These are phyloP conservation scores for Ganoderma meredithae DNA, from an alignment of 1,284 basidiomycete species.

Conservation along the genomic window DNA sequence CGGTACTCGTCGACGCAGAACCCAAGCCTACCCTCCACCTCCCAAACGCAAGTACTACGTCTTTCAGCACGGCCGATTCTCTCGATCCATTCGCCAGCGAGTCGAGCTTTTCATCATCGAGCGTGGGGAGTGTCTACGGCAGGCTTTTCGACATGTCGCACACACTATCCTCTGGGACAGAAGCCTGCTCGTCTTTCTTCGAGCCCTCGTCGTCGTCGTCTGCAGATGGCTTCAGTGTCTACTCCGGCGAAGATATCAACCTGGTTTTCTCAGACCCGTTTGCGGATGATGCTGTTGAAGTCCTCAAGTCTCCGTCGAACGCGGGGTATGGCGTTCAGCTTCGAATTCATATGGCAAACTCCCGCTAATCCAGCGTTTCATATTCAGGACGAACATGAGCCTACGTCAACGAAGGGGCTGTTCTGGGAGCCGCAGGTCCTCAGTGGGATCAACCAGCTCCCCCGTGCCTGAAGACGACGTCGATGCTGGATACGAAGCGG, in stretches of 20 bases:
- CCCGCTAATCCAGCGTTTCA: background rate
- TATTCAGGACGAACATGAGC: background rate
- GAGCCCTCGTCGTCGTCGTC: conserved; percentile 3
- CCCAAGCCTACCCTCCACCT: background rate
- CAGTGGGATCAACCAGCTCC: background rate
- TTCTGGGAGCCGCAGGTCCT: background rate
- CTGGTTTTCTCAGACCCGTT: conserved; percentile 1
- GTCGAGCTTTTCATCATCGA: conserved; percentile 15
- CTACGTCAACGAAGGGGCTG: background rate
- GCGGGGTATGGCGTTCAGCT: conserved; percentile 10
- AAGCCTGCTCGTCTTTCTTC: background rate
- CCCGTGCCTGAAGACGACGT: background rate
- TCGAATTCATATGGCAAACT: background rate
- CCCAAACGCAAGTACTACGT: background rate
- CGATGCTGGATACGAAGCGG: conserved; percentile 19
- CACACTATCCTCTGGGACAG: conserved; percentile 6
- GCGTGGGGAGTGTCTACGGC: conserved; percentile 18
- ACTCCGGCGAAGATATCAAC: conserved; percentile 14
- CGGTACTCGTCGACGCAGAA: background rate
- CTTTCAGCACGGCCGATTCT: background rate
- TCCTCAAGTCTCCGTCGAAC: conserved; percentile 15
- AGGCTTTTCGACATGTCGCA: conserved; percentile 14
- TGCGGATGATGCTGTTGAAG: background rate
- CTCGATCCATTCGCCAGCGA: conserved; percentile 7
- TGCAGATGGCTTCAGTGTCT: conserved; percentile 12